Evolutionary conservation across 805 yeast species (phyloP).

Genomic region (Yamadazyma kitorensis): DNA sequence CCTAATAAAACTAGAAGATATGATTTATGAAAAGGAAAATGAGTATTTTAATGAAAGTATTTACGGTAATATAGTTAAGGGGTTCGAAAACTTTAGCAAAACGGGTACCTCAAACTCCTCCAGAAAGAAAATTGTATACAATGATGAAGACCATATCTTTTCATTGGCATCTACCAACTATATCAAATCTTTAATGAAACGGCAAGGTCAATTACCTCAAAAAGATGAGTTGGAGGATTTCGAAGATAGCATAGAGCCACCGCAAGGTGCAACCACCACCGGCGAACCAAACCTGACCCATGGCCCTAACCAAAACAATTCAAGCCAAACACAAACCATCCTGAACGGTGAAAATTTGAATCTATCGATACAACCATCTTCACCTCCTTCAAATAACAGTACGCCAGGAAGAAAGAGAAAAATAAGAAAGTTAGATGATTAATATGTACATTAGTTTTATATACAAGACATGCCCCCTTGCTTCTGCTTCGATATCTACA

Average conservation of each 20-base stretch:
- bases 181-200: constrained; percentile 53
- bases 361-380: too few species aligned
- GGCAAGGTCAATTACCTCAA: constrained; percentile 32
- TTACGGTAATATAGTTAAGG: constrained; percentile 83
- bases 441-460: constrained; percentile 4
- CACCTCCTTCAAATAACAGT: not conserved
- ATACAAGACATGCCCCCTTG: not conserved
- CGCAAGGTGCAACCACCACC: constrained; percentile 2
- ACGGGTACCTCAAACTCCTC: constrained; percentile 18
- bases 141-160: constrained; percentile 79
- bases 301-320: too few species aligned
- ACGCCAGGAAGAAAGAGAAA: constrained; percentile 29
- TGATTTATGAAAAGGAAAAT: constrained; percentile 74
- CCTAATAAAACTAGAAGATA: constrained; percentile 66
- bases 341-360: too few species aligned
- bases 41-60: constrained; percentile 70
- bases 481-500: not conserved
- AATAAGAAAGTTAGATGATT: constrained; percentile 25
- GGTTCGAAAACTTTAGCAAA: constrained; percentile 80
- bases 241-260: constrained; percentile 34
- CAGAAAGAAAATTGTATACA: constrained; percentile 49
- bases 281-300: too few species aligned
- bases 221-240: constrained; percentile 38
- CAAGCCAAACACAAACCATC: not conserved
- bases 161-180: constrained; percentile 71